Base-by-base conservation (phyloP, 768 basidiomycete species). In the Leccinum truebloodii region DNA sequence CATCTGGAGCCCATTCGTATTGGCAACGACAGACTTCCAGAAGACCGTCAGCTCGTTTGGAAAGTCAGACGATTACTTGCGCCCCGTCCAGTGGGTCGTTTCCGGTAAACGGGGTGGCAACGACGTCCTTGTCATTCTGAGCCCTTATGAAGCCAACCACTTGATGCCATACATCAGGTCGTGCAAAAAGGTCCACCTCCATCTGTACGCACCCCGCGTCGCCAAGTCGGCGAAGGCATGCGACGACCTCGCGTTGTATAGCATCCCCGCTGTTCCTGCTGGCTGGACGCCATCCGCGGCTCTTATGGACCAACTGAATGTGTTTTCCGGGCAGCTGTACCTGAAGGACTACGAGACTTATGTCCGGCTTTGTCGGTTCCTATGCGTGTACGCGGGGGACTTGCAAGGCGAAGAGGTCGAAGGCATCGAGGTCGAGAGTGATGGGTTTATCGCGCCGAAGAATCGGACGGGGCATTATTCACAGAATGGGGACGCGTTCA, bases 141-240 rank as follows among this genome's bases (percentile, higher is more conserved):
- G 48, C 48, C 48, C 48, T 7, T 24, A 9, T 55, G 79, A 81
- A 63, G 78, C 67, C 35, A 73, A 81, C 53, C 55, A 59, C 46
- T 69, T 79, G 18, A 68, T 80, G 9, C 71, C 77, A 68, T 16
- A 46, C 1, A 77, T 82, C 57, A 75, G 71, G 35, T 70, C 24
- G 20, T 2, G 14, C 48, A 14, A 0, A 22, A 49, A 26, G 5
- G 48, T 49, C 6, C 48, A 8, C 2, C 48, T 49, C 14, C 24
- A 49, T 24, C 13, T 49, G 24, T 49, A 49, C 24, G 3, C 48
- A 1, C 48, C 48, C 48, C 48, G 48, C 48, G 22, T 49, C 24
- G 14, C 48, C 48, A 49, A 49, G 24, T 49, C 14, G 2, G 14
- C 3, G 24, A 49, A 22, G 22, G 6, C 22, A 3, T 49, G 48